Evolutionary conservation across 1,139 yeast genomes (phyloP).

Genomic region (Blastobotrys aristatus): DNA sequence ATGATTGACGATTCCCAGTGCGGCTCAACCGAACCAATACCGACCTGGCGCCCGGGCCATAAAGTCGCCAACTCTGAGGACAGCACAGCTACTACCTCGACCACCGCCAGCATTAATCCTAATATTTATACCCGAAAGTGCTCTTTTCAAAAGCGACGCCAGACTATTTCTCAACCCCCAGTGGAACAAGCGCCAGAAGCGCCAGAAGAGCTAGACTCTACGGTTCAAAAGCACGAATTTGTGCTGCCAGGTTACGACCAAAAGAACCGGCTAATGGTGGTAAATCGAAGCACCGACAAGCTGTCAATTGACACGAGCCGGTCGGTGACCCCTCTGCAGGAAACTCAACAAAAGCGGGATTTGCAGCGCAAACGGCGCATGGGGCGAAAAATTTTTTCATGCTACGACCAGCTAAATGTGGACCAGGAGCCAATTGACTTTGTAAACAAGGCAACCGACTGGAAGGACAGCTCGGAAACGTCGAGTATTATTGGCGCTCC

Average conservation of each 20-base stretch:
- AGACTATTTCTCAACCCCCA: neutral
- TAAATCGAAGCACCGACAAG: slow-evolving; percentile 17
- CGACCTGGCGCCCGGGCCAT: neutral
- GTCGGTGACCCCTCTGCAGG: neutral
- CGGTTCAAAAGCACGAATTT: slow-evolving; percentile 15
- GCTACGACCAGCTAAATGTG: slow-evolving; percentile 4
- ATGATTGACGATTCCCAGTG: neutral
- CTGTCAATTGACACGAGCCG: neutral
- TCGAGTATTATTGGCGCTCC: neutral
- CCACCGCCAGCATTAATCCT: neutral
- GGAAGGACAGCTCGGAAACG: neutral
- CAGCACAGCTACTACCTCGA: neutral
- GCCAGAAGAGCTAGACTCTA: neutral
- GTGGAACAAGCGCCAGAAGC: neutral
- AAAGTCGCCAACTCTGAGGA: neutral
- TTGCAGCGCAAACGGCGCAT: neutral
- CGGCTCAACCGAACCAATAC: neutral
- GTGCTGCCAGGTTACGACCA: slow-evolving; percentile 28
- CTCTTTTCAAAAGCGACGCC: slow-evolving; percentile 15
- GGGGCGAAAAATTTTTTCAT: slow-evolving; percentile 4
- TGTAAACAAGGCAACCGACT: too few species aligned
- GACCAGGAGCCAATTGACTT: neutral
- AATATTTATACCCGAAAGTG: slow-evolving; percentile 28
- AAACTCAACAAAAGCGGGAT: neutral
- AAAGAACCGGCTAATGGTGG: slow-evolving; percentile 24